Percentiles rank a stretch among this genome's conserved stretches.
Conservation (phyloP, 257 asterid species). For the Rhazya stricta region DNA sequence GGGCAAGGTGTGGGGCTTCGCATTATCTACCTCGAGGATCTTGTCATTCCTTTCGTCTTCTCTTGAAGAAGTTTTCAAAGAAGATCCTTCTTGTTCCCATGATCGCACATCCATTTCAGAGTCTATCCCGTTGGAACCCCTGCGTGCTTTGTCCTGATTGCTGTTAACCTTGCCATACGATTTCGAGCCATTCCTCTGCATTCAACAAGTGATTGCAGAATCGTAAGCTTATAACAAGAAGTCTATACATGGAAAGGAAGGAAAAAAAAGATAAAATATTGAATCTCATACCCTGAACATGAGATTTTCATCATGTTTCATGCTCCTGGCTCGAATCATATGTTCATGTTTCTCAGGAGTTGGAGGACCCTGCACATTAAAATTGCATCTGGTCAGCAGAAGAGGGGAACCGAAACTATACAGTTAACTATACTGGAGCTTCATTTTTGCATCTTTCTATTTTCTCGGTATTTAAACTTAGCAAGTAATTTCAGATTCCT, state of each 20-base stretch:
- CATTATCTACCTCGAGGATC: slow-evolving; percentile 57
- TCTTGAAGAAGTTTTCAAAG: slow-evolving; percentile 12
- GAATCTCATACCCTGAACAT: slow-evolving; percentile 44
- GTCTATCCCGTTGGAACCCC: slow-evolving; percentile 12
- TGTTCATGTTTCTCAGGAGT: slow-evolving; percentile 86
- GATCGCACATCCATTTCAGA: slow-evolving; percentile 9
- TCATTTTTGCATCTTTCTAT: background rate
- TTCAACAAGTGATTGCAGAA: background rate
- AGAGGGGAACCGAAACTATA: background rate
- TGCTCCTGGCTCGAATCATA: slow-evolving; percentile 37
- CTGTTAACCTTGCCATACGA: slow-evolving; percentile 24
- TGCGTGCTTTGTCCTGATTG: slow-evolving; percentile 19
- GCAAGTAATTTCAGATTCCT: background rate
- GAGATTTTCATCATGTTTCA: slow-evolving; percentile 39
- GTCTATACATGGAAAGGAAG: background rate
- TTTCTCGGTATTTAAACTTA: background rate
- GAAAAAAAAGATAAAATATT: background rate
- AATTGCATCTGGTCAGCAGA: background rate
- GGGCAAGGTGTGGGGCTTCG: slow-evolving; percentile 23
- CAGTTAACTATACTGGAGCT: background rate
- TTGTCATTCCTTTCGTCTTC: slow-evolving; percentile 44
- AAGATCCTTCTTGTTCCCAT: slow-evolving; percentile 24
- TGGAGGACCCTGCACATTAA: slow-evolving; percentile 56
- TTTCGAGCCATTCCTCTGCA: slow-evolving; percentile 52
- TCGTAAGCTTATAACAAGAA: background rate